Evolutionary conservation across 345 rosid species (phyloP), one percentile per base, ranked within the genome.

Genomic region (Ailanthus altissimus): DNA sequence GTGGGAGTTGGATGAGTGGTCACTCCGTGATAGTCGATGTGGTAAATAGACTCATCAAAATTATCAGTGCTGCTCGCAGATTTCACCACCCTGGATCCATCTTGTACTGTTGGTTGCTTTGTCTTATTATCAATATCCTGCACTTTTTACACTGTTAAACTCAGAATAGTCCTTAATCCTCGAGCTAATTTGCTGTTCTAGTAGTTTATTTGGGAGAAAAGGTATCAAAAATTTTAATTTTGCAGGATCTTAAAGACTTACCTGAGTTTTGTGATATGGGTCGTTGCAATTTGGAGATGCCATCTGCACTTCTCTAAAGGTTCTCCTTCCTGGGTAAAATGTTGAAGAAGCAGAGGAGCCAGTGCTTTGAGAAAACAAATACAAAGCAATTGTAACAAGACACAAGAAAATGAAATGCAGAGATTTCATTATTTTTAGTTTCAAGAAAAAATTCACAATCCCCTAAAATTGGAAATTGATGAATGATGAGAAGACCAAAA

Each of bases 1-100:
- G 88, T 81, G 20, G 92, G 92, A 61, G 83, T 77, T 57, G 90
- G 92, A 83, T 89, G 92, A 70, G 92, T 87, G 21, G 85, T 81
- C 49, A 83, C 89, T 56, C 89, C 92, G 75, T 86, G 86, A 84
- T 89, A 87, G 60, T 89, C 92, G 9, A 79, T 81, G 62, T 87
- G 89, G 74, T 87, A 87, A 73, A 74, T 73, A 18, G 65, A 79
- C 45, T 78, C 85, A 47, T 84, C 84, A 0, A 49, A 28, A 12
- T 46, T 18, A 47, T 80, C 66, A 2, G 23, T 15, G 57, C 72
- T 75, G 57, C 74, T 73, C 49, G 59, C 28, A 70, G 75, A 59
- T 69, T 68, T 54, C 2, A 26, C 57, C 66, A 56, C 60, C 61
- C 6, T 36, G 12, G 70, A 49, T 42, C 64, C 49, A 61, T 75